Conservation (phyloP, 2,329 filamentous ascomycete genomes). For the Fusarium sp. region DNA sequence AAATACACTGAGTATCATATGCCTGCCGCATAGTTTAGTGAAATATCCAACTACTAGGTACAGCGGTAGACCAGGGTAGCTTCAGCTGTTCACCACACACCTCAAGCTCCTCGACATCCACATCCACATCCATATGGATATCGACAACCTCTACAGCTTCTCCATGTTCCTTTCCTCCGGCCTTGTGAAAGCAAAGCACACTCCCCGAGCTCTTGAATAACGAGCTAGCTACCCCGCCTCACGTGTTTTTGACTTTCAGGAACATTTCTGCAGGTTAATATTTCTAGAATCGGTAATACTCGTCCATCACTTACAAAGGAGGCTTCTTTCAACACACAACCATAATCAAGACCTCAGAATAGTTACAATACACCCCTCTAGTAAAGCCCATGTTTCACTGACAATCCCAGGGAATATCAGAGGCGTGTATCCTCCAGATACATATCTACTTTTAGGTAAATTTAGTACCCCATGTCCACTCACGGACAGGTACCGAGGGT, state of each 20-base stretch:
- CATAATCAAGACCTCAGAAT: background rate
- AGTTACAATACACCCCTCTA: slow-evolving; percentile 2
- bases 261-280: slow-evolving; percentile 2
- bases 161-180: slow-evolving; percentile 27
- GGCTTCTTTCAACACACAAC: background rate
- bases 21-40: slow-evolving; percentile 4
- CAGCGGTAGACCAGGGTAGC: slow-evolving; percentile 9
- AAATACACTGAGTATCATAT: background rate
- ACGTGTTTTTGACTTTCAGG: slow-evolving; percentile 20
- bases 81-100: slow-evolving; percentile 9
- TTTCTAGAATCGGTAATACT: slow-evolving; percentile 20
- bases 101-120: slow-evolving; percentile 12
- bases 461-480: slow-evolving; percentile 20
- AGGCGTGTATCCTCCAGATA: slow-evolving; percentile 8
- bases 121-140: background rate
- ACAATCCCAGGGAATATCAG: slow-evolving; percentile 1
- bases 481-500: slow-evolving; percentile 43
- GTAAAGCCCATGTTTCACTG: slow-evolving; percentile 20
- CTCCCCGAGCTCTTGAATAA: slow-evolving; percentile 19
- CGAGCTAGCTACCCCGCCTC: slow-evolving; percentile 28
- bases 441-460: slow-evolving; percentile 9
- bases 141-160: slow-evolving; percentile 4
- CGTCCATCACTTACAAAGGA: background rate
- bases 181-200: slow-evolving; percentile 1
- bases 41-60: background rate